Evolutionary conservation across 1,284 basidiomycete species (phyloP).

Genomic region (Chiua sp.): DNA sequence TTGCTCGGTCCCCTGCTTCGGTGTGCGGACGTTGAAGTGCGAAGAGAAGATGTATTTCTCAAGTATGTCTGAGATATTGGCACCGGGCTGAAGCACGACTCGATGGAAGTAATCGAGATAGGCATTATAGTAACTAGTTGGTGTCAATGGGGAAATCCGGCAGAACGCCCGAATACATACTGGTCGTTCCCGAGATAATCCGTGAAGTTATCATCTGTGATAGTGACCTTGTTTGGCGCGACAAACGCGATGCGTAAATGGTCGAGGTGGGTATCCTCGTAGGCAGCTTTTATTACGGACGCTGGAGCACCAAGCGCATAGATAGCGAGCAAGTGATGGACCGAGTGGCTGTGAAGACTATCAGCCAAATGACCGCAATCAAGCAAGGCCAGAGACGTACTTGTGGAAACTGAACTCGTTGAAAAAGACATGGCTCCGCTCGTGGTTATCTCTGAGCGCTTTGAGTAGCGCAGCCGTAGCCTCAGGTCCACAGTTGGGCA

Average conservation of each 20-base stretch:
- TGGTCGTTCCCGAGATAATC: slow-evolving; percentile 48
- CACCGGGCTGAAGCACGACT: slow-evolving; percentile 35
- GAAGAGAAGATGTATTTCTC: slow-evolving; percentile 35
- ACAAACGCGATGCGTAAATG: slow-evolving; percentile 42
- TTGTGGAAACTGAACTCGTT: slow-evolving; percentile 67
- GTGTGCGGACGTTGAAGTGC: slow-evolving; percentile 31
- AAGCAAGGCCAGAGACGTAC: slow-evolving; percentile 31
- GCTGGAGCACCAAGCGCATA: slow-evolving; percentile 49
- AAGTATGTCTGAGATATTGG: slow-evolving; percentile 22
- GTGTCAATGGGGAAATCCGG: background rate
- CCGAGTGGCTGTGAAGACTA: slow-evolving; percentile 41
- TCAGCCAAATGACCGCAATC: background rate
- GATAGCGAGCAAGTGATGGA: slow-evolving; percentile 46
- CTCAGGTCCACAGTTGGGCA: slow-evolving; percentile 55
- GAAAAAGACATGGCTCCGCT: slow-evolving; percentile 64
- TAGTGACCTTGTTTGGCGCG: slow-evolving; percentile 37
- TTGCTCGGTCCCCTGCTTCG: slow-evolving; percentile 32
- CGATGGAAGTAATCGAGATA: slow-evolving; percentile 42
- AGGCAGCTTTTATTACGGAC: slow-evolving; percentile 43
- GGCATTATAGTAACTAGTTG: slow-evolving; percentile 39
- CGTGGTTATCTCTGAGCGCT: slow-evolving; percentile 60
- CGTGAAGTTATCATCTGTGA: slow-evolving; percentile 45
- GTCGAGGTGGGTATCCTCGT: slow-evolving; percentile 37
- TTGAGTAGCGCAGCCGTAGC: slow-evolving; percentile 50
- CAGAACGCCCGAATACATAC: slow-evolving; percentile 27